These are phyloP conservation scores for Psilocybe cubensis DNA, from an alignment of 768 basidiomycete genomes.

Conservation along the genomic window DNA sequence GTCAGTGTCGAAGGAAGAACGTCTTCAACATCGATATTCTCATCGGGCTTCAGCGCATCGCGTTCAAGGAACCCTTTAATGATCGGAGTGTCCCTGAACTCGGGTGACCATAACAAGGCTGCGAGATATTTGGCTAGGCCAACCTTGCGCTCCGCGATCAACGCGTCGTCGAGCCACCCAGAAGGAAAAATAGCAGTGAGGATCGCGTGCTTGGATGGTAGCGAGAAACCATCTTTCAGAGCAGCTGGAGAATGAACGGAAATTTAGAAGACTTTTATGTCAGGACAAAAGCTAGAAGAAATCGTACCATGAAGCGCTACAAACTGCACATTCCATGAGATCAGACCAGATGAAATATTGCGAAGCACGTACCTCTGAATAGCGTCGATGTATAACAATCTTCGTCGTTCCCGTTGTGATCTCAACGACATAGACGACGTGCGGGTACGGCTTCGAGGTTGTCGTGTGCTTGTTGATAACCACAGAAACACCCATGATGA, in stretches of 20 bases:
- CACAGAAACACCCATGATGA: conserved; percentile 11
- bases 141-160: conserved; percentile 50
- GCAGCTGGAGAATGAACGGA: conserved; percentile 18
- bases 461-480: conserved; percentile 46
- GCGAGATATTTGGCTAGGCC: conserved; percentile 46
- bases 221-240: conserved; percentile 36
- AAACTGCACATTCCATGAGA: conserved; percentile 16
- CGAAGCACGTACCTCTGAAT: conserved; percentile 40
- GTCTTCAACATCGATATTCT: conserved; percentile 41
- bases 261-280: neutral
- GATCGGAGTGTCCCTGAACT: conserved; percentile 32
- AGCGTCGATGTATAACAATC: conserved; percentile 33
- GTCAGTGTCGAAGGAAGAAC: conserved; percentile 49
- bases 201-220: conserved; percentile 51
- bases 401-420: conserved; percentile 32
- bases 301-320: conserved; percentile 35
- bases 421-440: conserved; percentile 46
- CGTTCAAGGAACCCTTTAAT: conserved; percentile 38
- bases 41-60: conserved; percentile 8
- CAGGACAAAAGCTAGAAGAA: neutral
- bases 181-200: conserved; percentile 46
- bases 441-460: conserved; percentile 41
- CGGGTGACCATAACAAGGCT: conserved; percentile 32
- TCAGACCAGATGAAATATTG: neutral
- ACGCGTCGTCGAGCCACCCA: conserved; percentile 51